Evolutionary conservation across 768 basidiomycete species (phyloP).

Genomic region (Pleurotus citrinopileatus): DNA sequence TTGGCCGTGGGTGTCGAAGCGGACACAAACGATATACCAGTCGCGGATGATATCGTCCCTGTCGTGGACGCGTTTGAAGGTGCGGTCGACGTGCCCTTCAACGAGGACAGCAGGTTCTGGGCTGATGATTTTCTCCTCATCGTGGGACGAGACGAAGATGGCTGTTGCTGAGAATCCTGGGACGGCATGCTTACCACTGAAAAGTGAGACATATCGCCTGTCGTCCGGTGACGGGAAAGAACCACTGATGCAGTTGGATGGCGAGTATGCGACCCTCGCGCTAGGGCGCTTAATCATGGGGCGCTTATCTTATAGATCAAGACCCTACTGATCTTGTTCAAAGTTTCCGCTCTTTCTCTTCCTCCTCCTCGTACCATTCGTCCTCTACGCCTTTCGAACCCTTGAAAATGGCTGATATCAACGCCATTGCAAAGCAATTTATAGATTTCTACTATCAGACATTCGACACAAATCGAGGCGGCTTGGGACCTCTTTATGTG

Average conservation of each 20-base stretch:
- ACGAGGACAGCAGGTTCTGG: constrained; percentile 77
- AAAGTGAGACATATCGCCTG: constrained; percentile 35
- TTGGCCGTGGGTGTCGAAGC: constrained; percentile 40
- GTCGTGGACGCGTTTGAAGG: constrained; percentile 25
- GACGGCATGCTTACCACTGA: neutral
- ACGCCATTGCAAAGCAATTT: constrained; percentile 74
- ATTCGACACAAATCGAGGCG: constrained; percentile 63
- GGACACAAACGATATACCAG: constrained; percentile 34
- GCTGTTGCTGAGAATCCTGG: neutral
- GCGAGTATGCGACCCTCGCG: too few species aligned
- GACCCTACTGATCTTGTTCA: neutral
- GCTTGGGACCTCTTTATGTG: constrained; percentile 74
- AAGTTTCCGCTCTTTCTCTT: constrained; percentile 12
- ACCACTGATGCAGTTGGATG: too few species aligned
- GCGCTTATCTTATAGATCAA: too few species aligned
- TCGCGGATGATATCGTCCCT: constrained; percentile 30
- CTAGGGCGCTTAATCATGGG: neutral
- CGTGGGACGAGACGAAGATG: constrained; percentile 39
- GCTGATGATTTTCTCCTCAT: constrained; percentile 87
- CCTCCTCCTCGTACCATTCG: constrained; percentile 14
- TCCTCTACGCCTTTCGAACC: constrained; percentile 16
- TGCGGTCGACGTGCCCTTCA: constrained; percentile 45
- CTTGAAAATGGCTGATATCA: constrained; percentile 66
- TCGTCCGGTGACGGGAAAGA: neutral
- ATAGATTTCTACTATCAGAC: constrained; percentile 78